Conservation (phyloP, 2,329 filamentous ascomycete species). For the Pezicula carpinea region DNA sequence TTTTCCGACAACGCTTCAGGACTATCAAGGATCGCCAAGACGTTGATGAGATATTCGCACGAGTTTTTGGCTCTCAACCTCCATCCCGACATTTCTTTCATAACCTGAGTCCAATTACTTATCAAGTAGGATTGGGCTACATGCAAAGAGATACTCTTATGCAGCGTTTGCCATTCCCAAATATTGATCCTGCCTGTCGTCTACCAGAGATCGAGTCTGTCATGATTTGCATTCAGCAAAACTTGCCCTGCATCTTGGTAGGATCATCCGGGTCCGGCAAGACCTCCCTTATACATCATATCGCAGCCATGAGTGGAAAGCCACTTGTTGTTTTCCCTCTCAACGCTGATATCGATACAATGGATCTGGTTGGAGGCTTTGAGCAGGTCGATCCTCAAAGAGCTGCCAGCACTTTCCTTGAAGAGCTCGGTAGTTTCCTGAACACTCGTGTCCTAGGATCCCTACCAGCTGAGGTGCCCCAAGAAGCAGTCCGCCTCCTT, state of each 20-base stretch:
- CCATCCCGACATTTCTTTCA: conserved; percentile 62
- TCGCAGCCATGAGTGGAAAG: conserved; percentile 76
- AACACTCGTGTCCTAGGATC: conserved; percentile 44
- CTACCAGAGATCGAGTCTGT: conserved; percentile 78
- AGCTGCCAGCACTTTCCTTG: conserved; percentile 58
- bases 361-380: conserved; percentile 95
- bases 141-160: conserved; percentile 54
- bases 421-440: conserved; percentile 47
- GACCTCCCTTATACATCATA: conserved; percentile 70
- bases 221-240: conserved; percentile 79
- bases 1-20: conserved; percentile 87
- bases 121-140: conserved; percentile 77
- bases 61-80: conserved; percentile 48
- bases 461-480: conserved; percentile 42
- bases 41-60: conserved; percentile 61
- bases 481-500: conserved; percentile 45
- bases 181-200: conserved; percentile 47
- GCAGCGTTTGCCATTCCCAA: conserved; percentile 47
- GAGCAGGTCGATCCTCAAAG: conserved; percentile 86
- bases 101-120: conserved; percentile 57
- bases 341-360: conserved; percentile 93
- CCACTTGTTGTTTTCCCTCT: conserved; percentile 78
- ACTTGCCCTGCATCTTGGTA: conserved; percentile 84
- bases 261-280: conserved; percentile 86
- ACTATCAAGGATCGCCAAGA: conserved; percentile 60